phyloP scores from a whole-genome alignment of 148 eudicot species.

The Amaranthus palmeri region DNA sequence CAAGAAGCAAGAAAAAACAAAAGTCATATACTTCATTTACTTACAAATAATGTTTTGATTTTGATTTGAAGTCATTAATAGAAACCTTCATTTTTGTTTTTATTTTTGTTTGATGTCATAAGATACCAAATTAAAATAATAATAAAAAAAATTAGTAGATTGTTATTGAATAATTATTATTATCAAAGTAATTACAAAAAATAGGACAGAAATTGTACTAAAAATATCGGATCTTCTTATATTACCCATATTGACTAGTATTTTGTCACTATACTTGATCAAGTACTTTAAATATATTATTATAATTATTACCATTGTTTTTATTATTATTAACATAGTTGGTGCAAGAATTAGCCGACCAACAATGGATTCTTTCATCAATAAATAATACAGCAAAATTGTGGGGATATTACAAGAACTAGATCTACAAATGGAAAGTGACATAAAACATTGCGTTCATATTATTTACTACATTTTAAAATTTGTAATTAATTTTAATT shows the following conservation, averaged over 20 bases:
- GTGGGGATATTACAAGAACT: not conserved
- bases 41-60: no score
- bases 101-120: not conserved
- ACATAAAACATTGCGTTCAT: not conserved
- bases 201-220: not conserved
- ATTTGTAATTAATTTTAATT: not conserved
- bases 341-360: constrained; percentile 17
- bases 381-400: constrained; percentile 2
- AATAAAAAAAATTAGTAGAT: not conserved
- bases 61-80: not conserved
- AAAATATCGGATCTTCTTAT: constrained; percentile 5
- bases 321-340: not conserved
- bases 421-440: not conserved
- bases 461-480: not conserved
- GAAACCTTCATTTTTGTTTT: not conserved
- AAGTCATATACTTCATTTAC: no score
- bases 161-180: not conserved
- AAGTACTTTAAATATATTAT: not conserved
- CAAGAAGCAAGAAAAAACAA: not conserved
- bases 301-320: not conserved
- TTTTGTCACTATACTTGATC: constrained; percentile 6
- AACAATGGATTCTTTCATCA: constrained; percentile 5
- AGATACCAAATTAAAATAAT: not conserved
- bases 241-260: constrained; percentile 7
- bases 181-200: constrained; percentile 1